Percentiles rank a stretch among this genome's conserved stretches.
These are phyloP conservation scores for Pleurotus ostreatus DNA, from an alignment of 768 basidiomycete species.

Conservation along the genomic window DNA sequence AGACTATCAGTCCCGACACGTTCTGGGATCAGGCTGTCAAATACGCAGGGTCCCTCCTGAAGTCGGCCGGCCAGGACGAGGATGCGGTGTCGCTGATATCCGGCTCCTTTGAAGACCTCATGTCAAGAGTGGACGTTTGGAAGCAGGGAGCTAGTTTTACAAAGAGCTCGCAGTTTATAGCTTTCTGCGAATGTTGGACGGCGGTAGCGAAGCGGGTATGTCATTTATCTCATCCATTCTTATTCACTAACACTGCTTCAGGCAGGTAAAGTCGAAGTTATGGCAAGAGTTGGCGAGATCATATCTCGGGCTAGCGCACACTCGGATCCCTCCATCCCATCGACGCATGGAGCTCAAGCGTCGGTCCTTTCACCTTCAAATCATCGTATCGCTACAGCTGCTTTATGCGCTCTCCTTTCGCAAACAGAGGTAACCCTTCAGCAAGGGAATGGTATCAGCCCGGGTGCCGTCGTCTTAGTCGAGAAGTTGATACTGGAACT, in stretches of 20 bases:
- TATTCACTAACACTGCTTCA: conserved; percentile 16
- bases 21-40: conserved; percentile 73
- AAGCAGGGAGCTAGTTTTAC: conserved; percentile 35
- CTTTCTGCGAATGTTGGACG: conserved; percentile 72
- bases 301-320: conserved; percentile 24
- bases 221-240: conserved; percentile 1
- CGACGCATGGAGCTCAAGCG: background rate
- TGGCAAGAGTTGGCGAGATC: conserved; percentile 44
- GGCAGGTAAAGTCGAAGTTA: conserved; percentile 41
- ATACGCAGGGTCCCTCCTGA: conserved; percentile 42
- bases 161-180: conserved; percentile 48
- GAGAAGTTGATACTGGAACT: background rate
- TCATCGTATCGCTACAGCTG: background rate
- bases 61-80: conserved; percentile 26
- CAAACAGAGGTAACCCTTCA: background rate
- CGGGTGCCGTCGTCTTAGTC: background rate
- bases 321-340: conserved; percentile 14
- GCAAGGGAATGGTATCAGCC: background rate
- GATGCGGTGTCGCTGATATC: conserved; percentile 35
- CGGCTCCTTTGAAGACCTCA: conserved; percentile 37
- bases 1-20: conserved; percentile 43
- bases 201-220: conserved; percentile 61
- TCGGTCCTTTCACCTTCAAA: background rate
- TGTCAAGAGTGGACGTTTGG: conserved; percentile 34
- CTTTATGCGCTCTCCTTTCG: background rate